Evolutionary conservation across 164 flowering plant genomes (phyloP), one percentile per base, ranked within the genome.

Genomic region (Akebia trifoliata): DNA sequence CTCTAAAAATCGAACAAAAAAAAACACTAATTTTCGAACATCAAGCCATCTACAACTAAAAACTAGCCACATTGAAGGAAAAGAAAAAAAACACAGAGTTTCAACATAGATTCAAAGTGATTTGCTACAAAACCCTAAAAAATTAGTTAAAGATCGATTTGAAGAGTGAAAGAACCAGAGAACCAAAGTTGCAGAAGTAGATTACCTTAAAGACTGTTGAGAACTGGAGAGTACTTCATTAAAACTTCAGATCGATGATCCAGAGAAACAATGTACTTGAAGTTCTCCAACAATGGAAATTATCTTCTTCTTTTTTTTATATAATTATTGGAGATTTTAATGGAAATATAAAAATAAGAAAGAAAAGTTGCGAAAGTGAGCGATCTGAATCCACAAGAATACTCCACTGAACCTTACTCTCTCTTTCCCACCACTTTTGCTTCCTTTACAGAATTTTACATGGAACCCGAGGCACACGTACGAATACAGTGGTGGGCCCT

Each of bases 401-500:
- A 0, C 50, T 31, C 34, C 34, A 31, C 34, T 3, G 34, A 31
- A 2, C 10, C 10, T 11, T n/a, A n/a, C n/a, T 21, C 29, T 46
- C 59, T 29, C 20, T 25, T 7, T 50, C 35, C 8, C 45, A 37
- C 61, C 56, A 2, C 45, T 6, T 7, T 30, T 0, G 11, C 2
- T 25, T n/a, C n/a, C n/a, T n/a, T n/a, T n/a, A n/a, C n/a, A n/a
- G n/a, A n/a, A n/a, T 15, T 8, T 20, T 31, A 4, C 45, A 31
- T 31, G 15, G 56, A 43, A 46, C 28, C 58, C 38, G 49, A 35
- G 60, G 30, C 37, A 54, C 61, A 48, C 70, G 64, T 54, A 51
- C 8, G 70, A 61, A 52, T 42, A 48, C 58, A 18, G 32, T 38
- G 51, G 65, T 60, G 50, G 62, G 66, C 25, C 18, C 32, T 38